Base-by-base conservation (phyloP, 2,329 filamentous ascomycete genomes). In the Fusarium musae region DNA sequence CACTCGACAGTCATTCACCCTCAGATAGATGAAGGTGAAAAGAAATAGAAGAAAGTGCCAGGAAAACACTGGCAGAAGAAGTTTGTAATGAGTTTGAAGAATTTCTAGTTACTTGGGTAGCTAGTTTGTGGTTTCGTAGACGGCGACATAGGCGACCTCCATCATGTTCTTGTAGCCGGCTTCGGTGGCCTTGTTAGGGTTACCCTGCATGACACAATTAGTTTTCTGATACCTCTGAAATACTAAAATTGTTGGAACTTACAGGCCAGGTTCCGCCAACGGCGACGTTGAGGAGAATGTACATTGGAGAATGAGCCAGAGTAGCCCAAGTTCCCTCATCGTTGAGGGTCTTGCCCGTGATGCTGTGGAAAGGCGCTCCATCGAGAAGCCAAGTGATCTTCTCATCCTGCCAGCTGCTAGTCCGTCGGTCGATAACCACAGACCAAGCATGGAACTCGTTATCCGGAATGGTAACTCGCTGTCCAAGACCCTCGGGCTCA, bases 301-400 rank as follows among this genome's bases (percentile, higher is more conserved):
- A 87, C 60, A 85, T 75, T 3, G 85, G 83, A 19, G 80, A 81
- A 65, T 82, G 80, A 1, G 83, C 83, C 19, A 87, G 79, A 19
- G 82, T 80, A 23, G 79, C 80, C 86, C 86, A 89, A 32, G 84
- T 80, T 6, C 66, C 78, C 75, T 83, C 74, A 60, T 84, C 81
- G 40, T 79, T 81, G 39, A 87, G 79, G 28, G 82, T 76, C 8
- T 80, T 75, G 9, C 87, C 87, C 2, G 78, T 81, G 61, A 89
- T 71, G 40, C 81, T 81, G 72, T 84, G 81, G 77, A 84, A 89
- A 54, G 81, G 78, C 1, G 64, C 43, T 30, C 85, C 87, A 63
- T 89, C 85, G 39, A 83, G 74, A 64, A 80, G 83, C 86, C 87
- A 89, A 17, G 83, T 84, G 63, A 89, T 84, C 4, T 81, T 82